phyloP scores from a whole-genome alignment of 1,284 basidiomycete species.

The Pascua guehoae region DNA sequence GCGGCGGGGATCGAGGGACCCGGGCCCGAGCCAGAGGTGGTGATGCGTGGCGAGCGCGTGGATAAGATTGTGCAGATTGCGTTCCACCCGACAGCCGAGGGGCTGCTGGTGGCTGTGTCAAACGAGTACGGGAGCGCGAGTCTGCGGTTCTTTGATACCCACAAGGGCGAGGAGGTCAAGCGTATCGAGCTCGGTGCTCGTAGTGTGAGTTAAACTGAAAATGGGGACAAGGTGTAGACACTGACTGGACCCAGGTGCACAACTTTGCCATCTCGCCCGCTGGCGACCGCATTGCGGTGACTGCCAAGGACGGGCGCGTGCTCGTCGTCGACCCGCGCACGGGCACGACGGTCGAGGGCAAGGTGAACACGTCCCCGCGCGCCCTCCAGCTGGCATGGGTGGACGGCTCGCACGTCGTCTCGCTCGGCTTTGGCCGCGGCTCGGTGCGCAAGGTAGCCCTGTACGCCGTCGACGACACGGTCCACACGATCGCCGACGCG shows the following conservation, averaged over 20 bases:
- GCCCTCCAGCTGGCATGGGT: slow-evolving; percentile 51
- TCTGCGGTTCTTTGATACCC: slow-evolving; percentile 44
- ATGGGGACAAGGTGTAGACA: too few relatives aligned
- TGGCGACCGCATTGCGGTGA: slow-evolving; percentile 47
- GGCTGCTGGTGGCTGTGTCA: slow-evolving; percentile 45
- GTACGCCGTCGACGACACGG: slow-evolving; percentile 28
- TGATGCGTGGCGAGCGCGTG: slow-evolving; percentile 35
- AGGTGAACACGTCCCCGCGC: slow-evolving; percentile 48
- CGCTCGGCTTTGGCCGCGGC: slow-evolving; percentile 49
- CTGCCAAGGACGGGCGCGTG: slow-evolving; percentile 49
- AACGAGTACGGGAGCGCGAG: slow-evolving; percentile 45
- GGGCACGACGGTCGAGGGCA: slow-evolving; percentile 16
- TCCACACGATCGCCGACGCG: slow-evolving; percentile 31
- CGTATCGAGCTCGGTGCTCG: slow-evolving; percentile 17
- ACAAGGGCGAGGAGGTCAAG: slow-evolving; percentile 19
- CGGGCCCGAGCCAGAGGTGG: slow-evolving; percentile 32
- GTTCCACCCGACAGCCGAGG: slow-evolving; percentile 48
- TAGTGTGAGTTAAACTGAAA: slow-evolving; percentile 24
- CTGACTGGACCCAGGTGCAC: slow-evolving; percentile 27
- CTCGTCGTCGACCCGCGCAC: slow-evolving; percentile 48
- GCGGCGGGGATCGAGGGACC: slow-evolving; percentile 32
- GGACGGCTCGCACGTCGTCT: slow-evolving; percentile 42
- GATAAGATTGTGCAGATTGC: slow-evolving; percentile 47
- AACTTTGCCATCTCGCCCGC: slow-evolving; percentile 45
- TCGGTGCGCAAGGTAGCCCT: slow-evolving; percentile 51